Base-by-base conservation (phyloP, 2,329 filamentous ascomycete genomes). In the Cadophora sp. region DNA sequence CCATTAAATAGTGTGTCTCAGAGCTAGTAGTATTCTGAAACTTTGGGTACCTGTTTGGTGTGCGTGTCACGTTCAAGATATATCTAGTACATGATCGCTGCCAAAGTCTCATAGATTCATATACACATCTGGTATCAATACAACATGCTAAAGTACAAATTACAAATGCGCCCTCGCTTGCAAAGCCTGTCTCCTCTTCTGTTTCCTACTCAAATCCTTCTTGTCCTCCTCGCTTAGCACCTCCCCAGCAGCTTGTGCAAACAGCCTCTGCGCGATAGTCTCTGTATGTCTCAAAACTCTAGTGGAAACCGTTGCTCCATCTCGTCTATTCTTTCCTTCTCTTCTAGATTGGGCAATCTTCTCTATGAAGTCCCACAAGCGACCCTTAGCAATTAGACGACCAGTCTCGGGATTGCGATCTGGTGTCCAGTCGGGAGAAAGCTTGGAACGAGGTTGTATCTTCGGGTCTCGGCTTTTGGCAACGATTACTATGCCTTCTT, bases 251-350 rank as follows among this genome's bases (percentile, higher is more conserved):
- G 74, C 75, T 1, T 83, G 84, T 48, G 85, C 85, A 79, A 92
- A 97, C 24, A 98, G 79, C 68, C 85, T 84, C 63, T 83, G 80
- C 0, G 93, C 94, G 11, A 97, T 84, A 58, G 85, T 79, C 76
- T 97, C 94, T 9, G 92, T 91, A 73, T 98, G 84, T 7, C 84
- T 83, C 46, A 98, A 80, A 12, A 99, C 95, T 24, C 96, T 86
- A 14, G 87, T 92, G 73, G 91, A 92, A 3, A 98, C 94, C 0
- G 94, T 97, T 1, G 91, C 92, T 14, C 94, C 94, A 78, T 99
- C 96, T n/a, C 95, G 86, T 26, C 96, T 84, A 78, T 98, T 97
- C 87, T 98, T 99, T 9, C 96, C 96, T 81, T 98, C 96, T 53
- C 95, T 86, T 37, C 96, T 85, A 55, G 89, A 92, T 61, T 88